Evolutionary conservation across 2,329 filamentous ascomycete species (phyloP).

Genomic region (Botryotinia globosa): DNA sequence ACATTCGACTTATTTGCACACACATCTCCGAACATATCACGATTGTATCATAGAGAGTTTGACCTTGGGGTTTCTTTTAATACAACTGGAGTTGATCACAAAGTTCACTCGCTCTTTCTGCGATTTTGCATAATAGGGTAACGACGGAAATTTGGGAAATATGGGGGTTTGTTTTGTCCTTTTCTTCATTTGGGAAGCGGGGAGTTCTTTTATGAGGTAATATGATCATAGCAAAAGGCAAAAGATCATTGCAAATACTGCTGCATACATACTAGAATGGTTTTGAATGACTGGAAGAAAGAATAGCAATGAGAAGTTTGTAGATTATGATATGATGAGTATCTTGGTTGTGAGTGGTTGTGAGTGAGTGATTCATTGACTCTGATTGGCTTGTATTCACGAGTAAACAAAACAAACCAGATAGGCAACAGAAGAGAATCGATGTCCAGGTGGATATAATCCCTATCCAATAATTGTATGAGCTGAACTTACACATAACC

Average conservation of each 20-base stretch:
- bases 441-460: background rate
- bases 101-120: slow-evolving; percentile 16
- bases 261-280: slow-evolving; percentile 21
- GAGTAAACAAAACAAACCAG: background rate
- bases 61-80: slow-evolving; percentile 10
- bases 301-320: slow-evolving; percentile 18
- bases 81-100: slow-evolving; percentile 5
- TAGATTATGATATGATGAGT: slow-evolving; percentile 15
- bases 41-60: slow-evolving; percentile 20
- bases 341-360: background rate
- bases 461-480: background rate
- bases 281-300: slow-evolving; percentile 5
- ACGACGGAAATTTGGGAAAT: slow-evolving; percentile 13
- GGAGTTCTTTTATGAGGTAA: slow-evolving; percentile 14
- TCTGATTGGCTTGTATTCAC: background rate
- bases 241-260: slow-evolving; percentile 15
- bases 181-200: slow-evolving; percentile 1
- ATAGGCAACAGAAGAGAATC: background rate
- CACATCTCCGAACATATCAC: slow-evolving; percentile 16
- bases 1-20: slow-evolving; percentile 8
- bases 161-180: slow-evolving; percentile 7
- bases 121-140: slow-evolving; percentile 21
- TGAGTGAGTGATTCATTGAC: background rate
- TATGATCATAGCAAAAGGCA: slow-evolving; percentile 8
- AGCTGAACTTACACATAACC: background rate